Percentiles rank a stretch among this genome's conserved stretches.
phyloP scores from a whole-genome alignment of 164 flowering plant species.

The Akebia trifoliata region DNA sequence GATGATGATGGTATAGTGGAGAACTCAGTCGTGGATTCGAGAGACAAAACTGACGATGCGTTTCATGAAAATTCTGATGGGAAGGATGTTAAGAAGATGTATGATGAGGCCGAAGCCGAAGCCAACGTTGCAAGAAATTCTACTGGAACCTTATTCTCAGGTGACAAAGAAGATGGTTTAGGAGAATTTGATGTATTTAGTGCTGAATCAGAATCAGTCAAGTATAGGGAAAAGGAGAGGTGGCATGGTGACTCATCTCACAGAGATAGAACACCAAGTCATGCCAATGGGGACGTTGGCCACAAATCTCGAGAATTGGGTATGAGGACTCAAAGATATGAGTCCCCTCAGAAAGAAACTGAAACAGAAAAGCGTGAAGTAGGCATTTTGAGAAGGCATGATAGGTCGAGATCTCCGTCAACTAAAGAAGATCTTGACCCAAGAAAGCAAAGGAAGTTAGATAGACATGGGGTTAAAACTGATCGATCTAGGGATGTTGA shows the following conservation, averaged over 20 bases:
- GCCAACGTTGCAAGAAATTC: too few relatives aligned
- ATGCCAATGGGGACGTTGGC: slow-evolving; percentile 23
- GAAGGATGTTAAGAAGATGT: slow-evolving; percentile 2
- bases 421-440: slow-evolving; percentile 12
- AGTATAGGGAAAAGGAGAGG: slow-evolving; percentile 6
- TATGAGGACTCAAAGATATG: slow-evolving; percentile 5
- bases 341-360: slow-evolving; percentile 22
- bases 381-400: slow-evolving; percentile 7
- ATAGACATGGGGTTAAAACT: neutral
- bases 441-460: slow-evolving; percentile 14
- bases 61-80: neutral
- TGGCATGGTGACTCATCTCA: slow-evolving; percentile 3
- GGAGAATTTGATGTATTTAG: slow-evolving; percentile 2
- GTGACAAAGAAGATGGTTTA: neutral
- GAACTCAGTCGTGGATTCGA: neutral
- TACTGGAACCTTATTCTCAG: neutral
- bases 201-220: slow-evolving; percentile 1
- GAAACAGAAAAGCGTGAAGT: slow-evolving; percentile 13
- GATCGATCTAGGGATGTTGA: slow-evolving; percentile 2
- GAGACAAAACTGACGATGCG: slow-evolving; percentile 7
- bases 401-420: slow-evolving; percentile 17
- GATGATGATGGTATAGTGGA: slow-evolving; percentile 12
- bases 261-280: neutral
- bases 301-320: slow-evolving; percentile 9
- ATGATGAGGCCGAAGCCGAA: slow-evolving; percentile 8